Percentiles rank a stretch among this genome's conserved stretches.
These are phyloP conservation scores for Russula vinacea DNA, from an alignment of 768 basidiomycete species.

Conservation along the genomic window DNA sequence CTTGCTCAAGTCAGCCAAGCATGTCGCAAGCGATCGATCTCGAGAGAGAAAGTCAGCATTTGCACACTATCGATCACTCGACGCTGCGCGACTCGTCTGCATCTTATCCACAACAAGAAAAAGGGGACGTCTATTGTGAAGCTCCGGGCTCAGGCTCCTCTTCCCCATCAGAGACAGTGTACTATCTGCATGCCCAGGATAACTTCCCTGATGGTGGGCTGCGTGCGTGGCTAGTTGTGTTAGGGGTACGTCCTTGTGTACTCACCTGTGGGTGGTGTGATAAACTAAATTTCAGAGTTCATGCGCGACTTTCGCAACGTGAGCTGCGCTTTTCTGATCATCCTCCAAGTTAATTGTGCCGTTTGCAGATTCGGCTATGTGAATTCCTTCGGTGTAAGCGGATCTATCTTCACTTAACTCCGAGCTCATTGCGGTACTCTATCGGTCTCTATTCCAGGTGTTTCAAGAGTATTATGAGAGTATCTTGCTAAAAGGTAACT, in stretches of 20 bases:
- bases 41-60: neutral
- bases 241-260: slow-evolving; percentile 37
- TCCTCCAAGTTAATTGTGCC: neutral
- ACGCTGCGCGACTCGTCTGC: neutral
- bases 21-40: neutral
- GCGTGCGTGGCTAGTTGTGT: slow-evolving; percentile 44
- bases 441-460: slow-evolving; percentile 41
- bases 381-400: slow-evolving; percentile 72
- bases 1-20: neutral
- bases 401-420: neutral
- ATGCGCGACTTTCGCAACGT: slow-evolving; percentile 47
- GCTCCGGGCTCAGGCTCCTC: neutral
- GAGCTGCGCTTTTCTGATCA: slow-evolving; percentile 20
- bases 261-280: neutral
- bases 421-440: slow-evolving; percentile 7
- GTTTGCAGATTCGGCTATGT: slow-evolving; percentile 58
- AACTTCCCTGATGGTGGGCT: slow-evolving; percentile 46
- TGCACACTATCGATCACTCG: neutral
- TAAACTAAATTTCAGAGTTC: slow-evolving; percentile 17
- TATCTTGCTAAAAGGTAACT: slow-evolving; percentile 45
- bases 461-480: slow-evolving; percentile 73
- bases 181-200: slow-evolving; percentile 1
- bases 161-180: neutral
- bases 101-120: neutral
- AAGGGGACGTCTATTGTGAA: neutral